These are phyloP conservation scores for Trametes punicea DNA, from an alignment of 768 basidiomycete species.

Conservation along the genomic window DNA sequence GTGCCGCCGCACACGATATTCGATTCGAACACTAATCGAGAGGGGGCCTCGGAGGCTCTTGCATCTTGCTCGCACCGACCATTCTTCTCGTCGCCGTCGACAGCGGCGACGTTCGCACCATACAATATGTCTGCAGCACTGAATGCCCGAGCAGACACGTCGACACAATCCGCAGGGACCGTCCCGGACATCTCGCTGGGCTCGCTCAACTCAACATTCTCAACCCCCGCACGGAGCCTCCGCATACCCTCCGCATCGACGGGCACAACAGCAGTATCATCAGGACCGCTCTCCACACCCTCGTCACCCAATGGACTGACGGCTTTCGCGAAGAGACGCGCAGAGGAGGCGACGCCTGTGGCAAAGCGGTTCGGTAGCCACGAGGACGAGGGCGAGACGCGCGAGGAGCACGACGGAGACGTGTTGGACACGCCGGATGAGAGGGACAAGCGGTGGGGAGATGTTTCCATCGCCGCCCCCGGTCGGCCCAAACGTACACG, in stretches of 20 bases:
- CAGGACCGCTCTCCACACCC: constrained; percentile 48
- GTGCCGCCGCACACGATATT: too few species aligned
- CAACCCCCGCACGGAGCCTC: constrained; percentile 45
- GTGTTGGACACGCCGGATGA: constrained; percentile 53
- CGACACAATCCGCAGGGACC: constrained; percentile 41
- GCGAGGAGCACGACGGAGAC: constrained; percentile 32
- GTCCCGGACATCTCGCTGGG: constrained; percentile 62
- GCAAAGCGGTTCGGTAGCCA: constrained; percentile 37
- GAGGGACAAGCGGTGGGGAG: constrained; percentile 35
- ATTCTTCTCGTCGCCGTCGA: constrained; percentile 33
- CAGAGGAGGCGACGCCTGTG: constrained; percentile 40
- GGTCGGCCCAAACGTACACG: constrained; percentile 23
- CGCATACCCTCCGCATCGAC: constrained; percentile 51
- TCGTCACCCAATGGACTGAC: constrained; percentile 39
- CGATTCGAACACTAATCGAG: too few species aligned
- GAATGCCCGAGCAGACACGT: constrained; percentile 38
- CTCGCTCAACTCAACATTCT: constrained; percentile 51
- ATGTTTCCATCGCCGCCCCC: constrained; percentile 12
- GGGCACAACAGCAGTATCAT: constrained; percentile 50
- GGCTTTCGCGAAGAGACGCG: constrained; percentile 34
- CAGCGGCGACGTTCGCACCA: background rate
- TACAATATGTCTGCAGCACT: constrained; percentile 42
- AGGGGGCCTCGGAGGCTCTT: background rate
- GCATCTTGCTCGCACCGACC: background rate
- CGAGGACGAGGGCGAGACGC: constrained; percentile 30